Conservation (phyloP, 2,329 filamentous ascomycete genomes). For the Ascosphaera aggregata region DNA sequence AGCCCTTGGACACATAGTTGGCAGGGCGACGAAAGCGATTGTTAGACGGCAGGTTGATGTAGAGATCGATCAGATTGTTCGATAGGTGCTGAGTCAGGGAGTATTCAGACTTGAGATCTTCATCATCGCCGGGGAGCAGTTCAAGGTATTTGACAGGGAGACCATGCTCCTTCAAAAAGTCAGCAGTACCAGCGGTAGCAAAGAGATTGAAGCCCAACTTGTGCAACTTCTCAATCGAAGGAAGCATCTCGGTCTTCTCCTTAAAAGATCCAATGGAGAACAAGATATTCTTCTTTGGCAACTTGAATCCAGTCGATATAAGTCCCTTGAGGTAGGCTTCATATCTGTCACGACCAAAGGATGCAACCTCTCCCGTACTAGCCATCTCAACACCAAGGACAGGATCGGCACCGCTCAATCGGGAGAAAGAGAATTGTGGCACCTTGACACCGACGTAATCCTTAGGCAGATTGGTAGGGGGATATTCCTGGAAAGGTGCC, state of each 20-base stretch:
- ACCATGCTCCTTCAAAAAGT: slow-evolving; percentile 84
- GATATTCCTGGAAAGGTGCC: slow-evolving; percentile 61
- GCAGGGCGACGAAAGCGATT: slow-evolving; percentile 92
- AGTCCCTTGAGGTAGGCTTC: slow-evolving; percentile 95
- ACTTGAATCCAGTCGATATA: slow-evolving; percentile 84
- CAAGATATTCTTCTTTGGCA: slow-evolving; percentile 87
- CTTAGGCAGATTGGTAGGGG: slow-evolving; percentile 46
- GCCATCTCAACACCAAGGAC: slow-evolving; percentile 98
- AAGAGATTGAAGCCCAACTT: slow-evolving; percentile 88
- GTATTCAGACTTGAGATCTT: slow-evolving; percentile 84
- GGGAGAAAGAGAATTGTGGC: slow-evolving; percentile 96
- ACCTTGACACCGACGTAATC: slow-evolving; percentile 94
- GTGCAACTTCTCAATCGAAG: slow-evolving; percentile 72
- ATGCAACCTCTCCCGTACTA: slow-evolving; percentile 93
- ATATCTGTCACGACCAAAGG: slow-evolving; percentile 86
- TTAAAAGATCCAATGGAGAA: slow-evolving; percentile 94
- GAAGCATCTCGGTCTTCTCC: slow-evolving; percentile 94
- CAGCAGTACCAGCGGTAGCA: slow-evolving; percentile 85
- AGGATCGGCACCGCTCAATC: slow-evolving; percentile 84
- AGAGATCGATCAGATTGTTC: slow-evolving; percentile 94
- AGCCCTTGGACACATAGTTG: slow-evolving; percentile 97
- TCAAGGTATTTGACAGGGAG: slow-evolving; percentile 88
- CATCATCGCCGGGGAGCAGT: slow-evolving; percentile 51
- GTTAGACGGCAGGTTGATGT: slow-evolving; percentile 98
- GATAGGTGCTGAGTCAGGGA: slow-evolving; percentile 90